phyloP scores from a whole-genome alignment of 257 asterid species.

The Fraxinus cuspidata region DNA sequence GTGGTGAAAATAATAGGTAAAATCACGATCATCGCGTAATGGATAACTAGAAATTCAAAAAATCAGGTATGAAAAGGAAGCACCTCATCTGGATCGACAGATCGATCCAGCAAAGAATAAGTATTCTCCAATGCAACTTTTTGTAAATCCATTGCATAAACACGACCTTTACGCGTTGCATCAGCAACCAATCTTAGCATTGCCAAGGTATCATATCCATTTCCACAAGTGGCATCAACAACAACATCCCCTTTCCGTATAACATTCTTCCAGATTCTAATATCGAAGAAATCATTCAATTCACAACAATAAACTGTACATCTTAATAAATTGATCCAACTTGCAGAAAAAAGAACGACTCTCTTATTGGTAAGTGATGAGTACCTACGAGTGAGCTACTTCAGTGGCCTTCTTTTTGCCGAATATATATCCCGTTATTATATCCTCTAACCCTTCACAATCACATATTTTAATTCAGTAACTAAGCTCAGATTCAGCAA shows the following conservation, averaged over 20 bases:
- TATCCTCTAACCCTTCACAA: constrained; percentile 60
- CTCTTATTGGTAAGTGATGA: background rate
- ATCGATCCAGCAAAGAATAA: constrained; percentile 62
- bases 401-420: constrained; percentile 84
- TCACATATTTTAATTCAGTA: background rate
- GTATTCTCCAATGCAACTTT: constrained; percentile 75
- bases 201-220: constrained; percentile 85
- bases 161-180: constrained; percentile 57
- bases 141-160: constrained; percentile 82
- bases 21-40: background rate
- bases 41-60: background rate
- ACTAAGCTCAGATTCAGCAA: background rate
- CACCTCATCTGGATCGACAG: constrained; percentile 65
- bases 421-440: constrained; percentile 62
- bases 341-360: background rate
- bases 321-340: background rate
- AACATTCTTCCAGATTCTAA: constrained; percentile 80
- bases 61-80: background rate
- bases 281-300: background rate
- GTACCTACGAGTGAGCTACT: constrained; percentile 89
- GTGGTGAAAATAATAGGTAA: background rate
- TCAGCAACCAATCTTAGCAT: constrained; percentile 68
- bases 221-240: constrained; percentile 96
- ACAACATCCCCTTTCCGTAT: constrained; percentile 79
- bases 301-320: background rate